Conservation (phyloP, 2,329 filamentous ascomycete genomes). For the Fusarium pseudograminearum region DNA sequence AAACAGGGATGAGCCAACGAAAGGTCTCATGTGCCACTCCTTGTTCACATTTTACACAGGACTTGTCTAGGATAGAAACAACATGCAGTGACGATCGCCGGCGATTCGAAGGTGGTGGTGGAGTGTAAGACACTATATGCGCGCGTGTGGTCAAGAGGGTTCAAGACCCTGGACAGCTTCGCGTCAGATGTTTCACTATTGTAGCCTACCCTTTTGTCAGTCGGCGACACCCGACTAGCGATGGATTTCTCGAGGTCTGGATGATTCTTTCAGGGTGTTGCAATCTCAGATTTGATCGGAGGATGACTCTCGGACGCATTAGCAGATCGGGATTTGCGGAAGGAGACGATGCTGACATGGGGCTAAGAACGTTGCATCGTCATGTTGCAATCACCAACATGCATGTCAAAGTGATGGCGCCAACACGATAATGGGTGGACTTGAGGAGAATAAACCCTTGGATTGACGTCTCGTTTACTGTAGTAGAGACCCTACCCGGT, state of each 20-base stretch:
- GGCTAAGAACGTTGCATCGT: background rate
- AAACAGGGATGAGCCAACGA: slow-evolving; percentile 21
- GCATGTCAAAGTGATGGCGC: slow-evolving; percentile 2
- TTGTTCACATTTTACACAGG: background rate
- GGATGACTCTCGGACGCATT: background rate
- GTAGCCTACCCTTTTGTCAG: background rate
- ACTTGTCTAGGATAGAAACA: background rate
- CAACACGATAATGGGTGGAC: background rate
- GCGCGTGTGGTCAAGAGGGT: background rate
- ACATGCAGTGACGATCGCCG: slow-evolving; percentile 13
- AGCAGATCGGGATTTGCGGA: background rate
- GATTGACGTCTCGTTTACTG: background rate
- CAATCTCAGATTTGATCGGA: background rate
- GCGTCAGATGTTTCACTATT: slow-evolving; percentile 16
- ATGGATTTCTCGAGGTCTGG: background rate
- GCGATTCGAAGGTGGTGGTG: slow-evolving; percentile 3
- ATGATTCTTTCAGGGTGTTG: background rate
- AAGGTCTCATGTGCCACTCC: background rate
- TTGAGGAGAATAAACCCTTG: background rate
- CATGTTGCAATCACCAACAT: slow-evolving; percentile 3
- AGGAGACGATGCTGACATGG: background rate
- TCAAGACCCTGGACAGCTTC: background rate
- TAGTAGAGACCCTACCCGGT: background rate
- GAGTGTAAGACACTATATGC: background rate
- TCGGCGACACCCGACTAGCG: background rate